phyloP scores from a whole-genome alignment of 1,139 yeast genomes.

The Scheffersomyces quercinus region DNA sequence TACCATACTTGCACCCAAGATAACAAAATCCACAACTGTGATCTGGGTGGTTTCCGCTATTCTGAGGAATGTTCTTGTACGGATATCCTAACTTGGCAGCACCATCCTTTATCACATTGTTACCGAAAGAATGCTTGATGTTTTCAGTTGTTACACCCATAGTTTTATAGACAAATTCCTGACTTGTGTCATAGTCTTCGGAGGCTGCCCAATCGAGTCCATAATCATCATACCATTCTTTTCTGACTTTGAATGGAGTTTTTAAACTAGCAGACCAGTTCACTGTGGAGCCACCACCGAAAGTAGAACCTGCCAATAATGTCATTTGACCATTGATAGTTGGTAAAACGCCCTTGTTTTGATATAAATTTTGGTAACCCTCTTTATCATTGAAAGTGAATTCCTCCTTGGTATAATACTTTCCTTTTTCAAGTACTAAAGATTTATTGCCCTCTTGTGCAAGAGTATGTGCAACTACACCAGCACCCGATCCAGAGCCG shows the following conservation, averaged over 20 bases:
- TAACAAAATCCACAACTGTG: conserved; percentile 56
- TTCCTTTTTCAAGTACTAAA: conserved; percentile 57
- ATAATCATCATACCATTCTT: conserved; percentile 53
- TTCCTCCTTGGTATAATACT: conserved; percentile 41
- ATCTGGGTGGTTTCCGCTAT: conserved; percentile 44
- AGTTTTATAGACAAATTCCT: conserved; percentile 48
- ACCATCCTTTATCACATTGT: conserved; percentile 48
- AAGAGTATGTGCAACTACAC: conserved; percentile 56
- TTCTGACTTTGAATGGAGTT: conserved; percentile 55
- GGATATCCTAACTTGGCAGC: conserved; percentile 47
- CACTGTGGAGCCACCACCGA: conserved; percentile 64
- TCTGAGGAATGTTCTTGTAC: conserved; percentile 46
- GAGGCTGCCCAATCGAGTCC: conserved; percentile 52
- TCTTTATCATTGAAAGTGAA: conserved; percentile 38
- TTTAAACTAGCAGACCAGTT: conserved; percentile 63
- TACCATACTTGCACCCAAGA: conserved; percentile 53
- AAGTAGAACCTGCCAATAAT: conserved; percentile 54
- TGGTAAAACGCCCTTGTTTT: conserved; percentile 39
- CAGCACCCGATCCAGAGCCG: conserved; percentile 63
- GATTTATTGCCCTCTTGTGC: conserved; percentile 45
- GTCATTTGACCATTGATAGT: conserved; percentile 37
- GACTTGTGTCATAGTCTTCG: conserved; percentile 46
- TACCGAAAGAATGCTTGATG: conserved; percentile 50
- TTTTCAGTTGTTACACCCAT: conserved; percentile 51
- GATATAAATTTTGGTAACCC: conserved; percentile 42